Conservation (phyloP, 176 grass and related monocot species). For the Eleusine coracana region DNA sequence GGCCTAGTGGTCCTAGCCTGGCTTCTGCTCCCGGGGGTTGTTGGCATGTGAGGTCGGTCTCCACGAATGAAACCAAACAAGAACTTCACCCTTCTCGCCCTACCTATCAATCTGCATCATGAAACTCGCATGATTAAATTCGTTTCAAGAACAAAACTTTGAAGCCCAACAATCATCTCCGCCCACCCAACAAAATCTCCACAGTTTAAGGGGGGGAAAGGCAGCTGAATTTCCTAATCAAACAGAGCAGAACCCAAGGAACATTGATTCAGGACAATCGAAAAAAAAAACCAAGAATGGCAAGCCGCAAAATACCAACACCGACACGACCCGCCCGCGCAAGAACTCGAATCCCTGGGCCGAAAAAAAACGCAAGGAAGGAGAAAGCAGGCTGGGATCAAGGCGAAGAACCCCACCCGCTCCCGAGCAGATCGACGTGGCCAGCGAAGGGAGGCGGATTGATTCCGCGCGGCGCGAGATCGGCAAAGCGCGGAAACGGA, state of each 20-base stretch:
- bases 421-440: constrained; percentile 16
- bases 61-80: constrained; percentile 38
- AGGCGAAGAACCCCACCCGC: constrained; percentile 5
- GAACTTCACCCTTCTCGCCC: constrained; percentile 14
- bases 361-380: background rate
- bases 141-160: constrained; percentile 1
- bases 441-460: background rate
- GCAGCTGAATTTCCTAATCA: background rate
- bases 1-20: constrained; percentile 63
- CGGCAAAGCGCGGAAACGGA: constrained; percentile 17
- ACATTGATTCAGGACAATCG: background rate
- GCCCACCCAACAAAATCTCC: background rate
- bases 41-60: constrained; percentile 57
- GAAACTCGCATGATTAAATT: background rate
- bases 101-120: constrained; percentile 28
- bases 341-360: constrained; percentile 26
- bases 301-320: background rate
- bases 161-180: background rate
- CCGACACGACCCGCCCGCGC: background rate
- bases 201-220: background rate
- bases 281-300: background rate
- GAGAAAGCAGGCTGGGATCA: background rate
- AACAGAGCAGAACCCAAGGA: background rate
- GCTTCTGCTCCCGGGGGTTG: constrained; percentile 57
- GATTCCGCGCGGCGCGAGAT: constrained; percentile 32